These are phyloP conservation scores for Pleodorina starrii DNA, from an alignment of 139 green algal genomes.

Conservation along the genomic window DNA sequence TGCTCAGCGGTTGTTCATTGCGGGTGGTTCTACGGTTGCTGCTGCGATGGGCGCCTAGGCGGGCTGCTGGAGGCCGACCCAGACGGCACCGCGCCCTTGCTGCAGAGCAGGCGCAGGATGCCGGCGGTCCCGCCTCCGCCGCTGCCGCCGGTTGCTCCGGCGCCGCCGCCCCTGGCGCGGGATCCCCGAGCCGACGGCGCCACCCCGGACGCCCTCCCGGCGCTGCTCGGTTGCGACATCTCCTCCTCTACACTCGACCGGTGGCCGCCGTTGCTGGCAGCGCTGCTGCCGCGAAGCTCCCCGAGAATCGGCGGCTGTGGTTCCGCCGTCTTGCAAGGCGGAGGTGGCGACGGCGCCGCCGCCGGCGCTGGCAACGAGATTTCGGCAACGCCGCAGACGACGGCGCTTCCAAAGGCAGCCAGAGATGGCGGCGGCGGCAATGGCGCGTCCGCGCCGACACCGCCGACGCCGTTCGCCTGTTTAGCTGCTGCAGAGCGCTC, in stretches of 20 bases:
- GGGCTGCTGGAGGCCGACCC: background rate
- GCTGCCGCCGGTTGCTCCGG: no score
- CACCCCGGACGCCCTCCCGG: background rate
- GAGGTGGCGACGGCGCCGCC: background rate
- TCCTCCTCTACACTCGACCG: background rate
- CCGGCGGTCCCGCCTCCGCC: background rate
- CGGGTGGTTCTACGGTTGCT: background rate
- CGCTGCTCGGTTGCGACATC: background rate
- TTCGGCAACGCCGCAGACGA: no score
- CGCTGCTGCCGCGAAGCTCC: background rate
- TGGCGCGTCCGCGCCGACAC: background rate
- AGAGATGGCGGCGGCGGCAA: no score
- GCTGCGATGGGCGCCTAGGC: background rate
- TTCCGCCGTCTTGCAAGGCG: background rate
- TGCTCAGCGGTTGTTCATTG: no score
- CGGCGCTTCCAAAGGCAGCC: no score
- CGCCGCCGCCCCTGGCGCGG: background rate
- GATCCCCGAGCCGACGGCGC: background rate
- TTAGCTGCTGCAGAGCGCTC: background rate
- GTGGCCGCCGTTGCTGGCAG: background rate
- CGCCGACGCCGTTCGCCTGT: background rate
- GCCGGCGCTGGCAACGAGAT: no score
- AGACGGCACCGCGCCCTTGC: background rate
- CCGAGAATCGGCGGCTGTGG: background rate
- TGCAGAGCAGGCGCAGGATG: conserved; percentile 9